Percentiles rank a stretch among this genome's conserved stretches.
These are phyloP conservation scores for Cucurbita maxima DNA, from an alignment of 306 rosid species.

Conservation along the genomic window DNA sequence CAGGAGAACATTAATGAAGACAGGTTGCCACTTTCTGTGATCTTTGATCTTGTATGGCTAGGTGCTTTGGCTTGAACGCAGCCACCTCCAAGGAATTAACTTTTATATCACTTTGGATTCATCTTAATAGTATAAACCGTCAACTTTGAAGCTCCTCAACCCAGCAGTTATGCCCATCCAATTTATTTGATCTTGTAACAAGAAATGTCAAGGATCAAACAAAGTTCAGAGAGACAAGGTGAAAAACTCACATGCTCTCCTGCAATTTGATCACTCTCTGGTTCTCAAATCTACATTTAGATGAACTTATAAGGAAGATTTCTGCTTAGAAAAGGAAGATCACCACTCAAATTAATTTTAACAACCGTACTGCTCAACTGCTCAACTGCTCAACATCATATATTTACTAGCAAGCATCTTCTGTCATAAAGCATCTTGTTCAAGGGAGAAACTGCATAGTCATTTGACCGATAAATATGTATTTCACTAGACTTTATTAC, in stretches of 20 bases:
- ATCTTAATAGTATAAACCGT: background rate
- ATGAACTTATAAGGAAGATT: background rate
- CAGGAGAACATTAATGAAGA: background rate
- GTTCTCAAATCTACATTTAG: background rate
- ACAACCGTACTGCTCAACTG: background rate
- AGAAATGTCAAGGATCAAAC: background rate
- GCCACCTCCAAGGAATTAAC: background rate
- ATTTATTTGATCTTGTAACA: background rate
- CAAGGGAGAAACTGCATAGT: background rate
- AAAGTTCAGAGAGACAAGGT: background rate
- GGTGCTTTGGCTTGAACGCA: background rate
- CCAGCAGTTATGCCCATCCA: background rate
- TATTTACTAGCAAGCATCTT: background rate
- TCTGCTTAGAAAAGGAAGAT: background rate
- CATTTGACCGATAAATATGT: background rate
- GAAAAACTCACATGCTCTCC: background rate
- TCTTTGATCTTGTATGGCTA: background rate
- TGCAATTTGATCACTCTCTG: background rate
- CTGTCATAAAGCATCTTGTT: background rate
- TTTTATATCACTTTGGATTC: background rate
- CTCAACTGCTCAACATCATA: background rate
- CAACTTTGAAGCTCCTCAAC: background rate
- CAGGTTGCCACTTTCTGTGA: background rate
- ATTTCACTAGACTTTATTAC: background rate
- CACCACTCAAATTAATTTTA: background rate